A percentile compares a stretch with the other conserved stretches of the same genome.
Conservation (phyloP, 1,284 basidiomycete genomes). For the Ceratobasidium sp. region DNA sequence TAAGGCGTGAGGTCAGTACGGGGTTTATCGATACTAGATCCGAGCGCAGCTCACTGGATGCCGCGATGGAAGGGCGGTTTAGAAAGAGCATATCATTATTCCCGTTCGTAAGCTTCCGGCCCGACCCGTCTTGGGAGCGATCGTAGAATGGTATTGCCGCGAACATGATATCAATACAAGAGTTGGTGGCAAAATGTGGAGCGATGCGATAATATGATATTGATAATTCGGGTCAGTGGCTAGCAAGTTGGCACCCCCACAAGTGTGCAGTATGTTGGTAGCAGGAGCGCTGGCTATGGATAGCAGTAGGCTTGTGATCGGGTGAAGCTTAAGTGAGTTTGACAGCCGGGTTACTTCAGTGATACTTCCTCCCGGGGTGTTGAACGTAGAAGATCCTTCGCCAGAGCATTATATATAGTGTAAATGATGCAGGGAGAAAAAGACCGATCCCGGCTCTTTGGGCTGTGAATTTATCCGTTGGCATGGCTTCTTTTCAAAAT, state of each 20-base stretch:
- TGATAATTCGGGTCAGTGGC: no score
- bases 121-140: not conserved
- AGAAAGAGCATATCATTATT: not conserved
- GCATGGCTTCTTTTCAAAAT: not conserved
- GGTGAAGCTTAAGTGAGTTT: not conserved
- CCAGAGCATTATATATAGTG: not conserved
- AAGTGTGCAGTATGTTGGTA: no score
- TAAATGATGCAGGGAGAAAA: not conserved
- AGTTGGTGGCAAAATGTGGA: not conserved
- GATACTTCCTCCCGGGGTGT: no score
- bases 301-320: not conserved
- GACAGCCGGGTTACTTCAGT: no score
- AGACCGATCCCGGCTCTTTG: not conserved
- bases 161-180: not conserved
- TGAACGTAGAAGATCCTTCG: no score
- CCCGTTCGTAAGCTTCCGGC: not conserved
- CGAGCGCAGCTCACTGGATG: not conserved
- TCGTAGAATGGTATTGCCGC: slow-evolving; percentile 2
- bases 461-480: not conserved
- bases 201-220: no score
- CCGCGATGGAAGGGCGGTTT: slow-evolving; percentile 1
- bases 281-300: not conserved
- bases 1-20: not conserved
- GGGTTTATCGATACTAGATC: no score
- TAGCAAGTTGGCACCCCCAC: no score